Conservation (phyloP, 257 asterid genomes). For the Salvia miltiorrhiza region DNA sequence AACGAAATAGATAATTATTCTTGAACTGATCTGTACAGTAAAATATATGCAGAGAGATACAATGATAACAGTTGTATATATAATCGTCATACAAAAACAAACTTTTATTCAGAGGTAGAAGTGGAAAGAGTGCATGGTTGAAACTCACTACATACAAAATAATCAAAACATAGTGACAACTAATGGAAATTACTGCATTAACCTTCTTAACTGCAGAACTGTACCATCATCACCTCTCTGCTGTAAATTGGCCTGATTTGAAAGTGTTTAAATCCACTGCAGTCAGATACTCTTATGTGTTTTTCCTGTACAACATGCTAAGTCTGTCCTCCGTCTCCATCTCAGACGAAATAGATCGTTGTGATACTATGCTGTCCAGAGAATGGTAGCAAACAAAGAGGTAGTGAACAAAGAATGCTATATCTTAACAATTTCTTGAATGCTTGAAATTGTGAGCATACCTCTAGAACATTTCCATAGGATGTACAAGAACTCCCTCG, state of each 20-base stretch:
- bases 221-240: too few species aligned
- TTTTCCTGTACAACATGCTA: conserved; percentile 16
- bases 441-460: background rate
- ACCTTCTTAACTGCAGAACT: background rate
- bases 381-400: background rate
- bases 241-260: too few species aligned
- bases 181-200: conserved; percentile 1
- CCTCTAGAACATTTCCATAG: conserved; percentile 73
- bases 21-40: background rate
- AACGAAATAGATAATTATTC: background rate
- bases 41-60: background rate
- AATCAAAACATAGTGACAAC: background rate
- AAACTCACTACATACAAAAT: background rate
- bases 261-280: background rate
- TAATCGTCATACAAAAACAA: background rate
- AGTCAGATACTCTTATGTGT: background rate
- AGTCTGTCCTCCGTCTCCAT: background rate
- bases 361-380: background rate
- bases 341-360: background rate
- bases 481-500: conserved; percentile 69
- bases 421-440: background rate
- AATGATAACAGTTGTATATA: background rate
- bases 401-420: background rate
- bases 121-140: background rate
- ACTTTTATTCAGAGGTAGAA: background rate